These are phyloP conservation scores for Mortierella polycephala DNA, from an alignment of 371 early-diverging fungal genomes.

Conservation along the genomic window DNA sequence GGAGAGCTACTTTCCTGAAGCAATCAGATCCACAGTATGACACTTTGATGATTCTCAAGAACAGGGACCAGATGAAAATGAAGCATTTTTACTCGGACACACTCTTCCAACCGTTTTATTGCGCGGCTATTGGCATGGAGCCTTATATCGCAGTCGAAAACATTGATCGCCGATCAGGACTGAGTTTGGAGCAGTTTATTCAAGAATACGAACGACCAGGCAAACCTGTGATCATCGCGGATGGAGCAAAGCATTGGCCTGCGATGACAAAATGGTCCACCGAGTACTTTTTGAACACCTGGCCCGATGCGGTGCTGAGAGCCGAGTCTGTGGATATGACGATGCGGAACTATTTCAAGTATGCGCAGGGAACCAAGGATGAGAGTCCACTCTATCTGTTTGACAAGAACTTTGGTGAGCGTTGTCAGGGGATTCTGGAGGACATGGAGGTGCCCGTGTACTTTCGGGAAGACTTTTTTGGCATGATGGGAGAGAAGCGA, in stretches of 20 bases:
- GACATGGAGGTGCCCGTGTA: conserved; percentile 70
- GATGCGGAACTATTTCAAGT: conserved; percentile 62
- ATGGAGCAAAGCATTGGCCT: conserved; percentile 68
- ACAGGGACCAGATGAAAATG: conserved; percentile 43
- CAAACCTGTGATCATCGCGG: conserved; percentile 70
- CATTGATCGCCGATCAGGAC: conserved; percentile 59
- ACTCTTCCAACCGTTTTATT: conserved; percentile 66
- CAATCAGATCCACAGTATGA: conserved; percentile 37
- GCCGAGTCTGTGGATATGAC: conserved; percentile 72
- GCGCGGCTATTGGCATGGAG: conserved; percentile 60
- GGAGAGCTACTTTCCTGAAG: conserved; percentile 62
- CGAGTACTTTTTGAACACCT: conserved; percentile 56
- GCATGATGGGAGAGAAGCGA: conserved; percentile 58
- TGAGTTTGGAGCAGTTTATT: conserved; percentile 59
- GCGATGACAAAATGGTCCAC: conserved; percentile 61
- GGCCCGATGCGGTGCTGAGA: conserved; percentile 59
- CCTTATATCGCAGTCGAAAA: conserved; percentile 60
- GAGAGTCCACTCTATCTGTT: conserved; percentile 77
- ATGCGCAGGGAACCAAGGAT: conserved; percentile 56
- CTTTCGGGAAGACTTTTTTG: conserved; percentile 72
- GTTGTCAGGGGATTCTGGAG: conserved; percentile 56
- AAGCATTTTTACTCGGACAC: conserved; percentile 65
- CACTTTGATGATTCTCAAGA: conserved; percentile 16
- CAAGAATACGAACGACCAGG: conserved; percentile 62
- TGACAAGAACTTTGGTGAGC: conserved; percentile 68